phyloP scores from a whole-genome alignment of 2,329 filamentous ascomycete species.

The Rutstroemia sp. region DNA sequence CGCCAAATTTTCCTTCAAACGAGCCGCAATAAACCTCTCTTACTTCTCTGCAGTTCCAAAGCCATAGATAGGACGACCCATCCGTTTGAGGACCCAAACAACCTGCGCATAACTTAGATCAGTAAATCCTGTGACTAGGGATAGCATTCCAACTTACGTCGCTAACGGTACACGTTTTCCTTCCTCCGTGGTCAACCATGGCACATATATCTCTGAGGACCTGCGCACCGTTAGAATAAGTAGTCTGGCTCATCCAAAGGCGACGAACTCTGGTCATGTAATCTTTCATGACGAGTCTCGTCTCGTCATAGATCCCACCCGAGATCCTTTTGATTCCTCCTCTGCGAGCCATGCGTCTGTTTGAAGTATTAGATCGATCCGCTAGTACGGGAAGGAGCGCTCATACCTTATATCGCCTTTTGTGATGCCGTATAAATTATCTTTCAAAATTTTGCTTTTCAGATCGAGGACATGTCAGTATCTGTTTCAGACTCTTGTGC shows the following conservation, averaged over 20 bases:
- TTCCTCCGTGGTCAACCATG: constrained; percentile 42
- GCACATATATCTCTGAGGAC: not conserved
- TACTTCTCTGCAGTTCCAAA: constrained; percentile 35
- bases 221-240: not conserved
- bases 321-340: constrained; percentile 73
- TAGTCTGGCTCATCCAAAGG: not conserved
- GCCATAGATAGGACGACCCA: constrained; percentile 49
- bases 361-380: not conserved
- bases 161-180: constrained; percentile 55
- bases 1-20: no score
- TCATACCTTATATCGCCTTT: constrained; percentile 47
- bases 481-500: not conserved
- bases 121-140: not conserved
- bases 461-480: not conserved
- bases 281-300: constrained; percentile 42
- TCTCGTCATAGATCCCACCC: constrained; percentile 54
- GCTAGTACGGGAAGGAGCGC: not conserved
- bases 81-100: constrained; percentile 40
- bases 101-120: constrained; percentile 39
- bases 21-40: no score
- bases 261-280: constrained; percentile 40
- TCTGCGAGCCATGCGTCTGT: constrained; percentile 60
- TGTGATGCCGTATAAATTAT: constrained; percentile 44
- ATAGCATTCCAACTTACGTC: constrained; percentile 44
- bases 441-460: constrained; percentile 42